A percentile compares a stretch with the other conserved stretches of the same genome.
Evolutionary conservation across 2,329 filamentous ascomycete genomes (phyloP).

Genomic region (Colletotrichum musae): DNA sequence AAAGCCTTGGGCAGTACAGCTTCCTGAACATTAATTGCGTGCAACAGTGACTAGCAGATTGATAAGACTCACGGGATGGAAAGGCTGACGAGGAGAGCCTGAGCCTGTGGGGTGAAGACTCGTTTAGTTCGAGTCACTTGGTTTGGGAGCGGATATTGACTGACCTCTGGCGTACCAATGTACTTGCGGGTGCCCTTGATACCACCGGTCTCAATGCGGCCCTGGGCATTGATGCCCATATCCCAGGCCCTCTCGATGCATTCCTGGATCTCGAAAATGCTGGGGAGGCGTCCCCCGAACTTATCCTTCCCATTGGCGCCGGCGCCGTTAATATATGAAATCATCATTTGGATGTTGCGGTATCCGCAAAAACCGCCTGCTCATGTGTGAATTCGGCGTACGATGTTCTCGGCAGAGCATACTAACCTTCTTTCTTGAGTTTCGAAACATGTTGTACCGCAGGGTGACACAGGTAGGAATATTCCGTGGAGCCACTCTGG

Average conservation of each 20-base stretch:
- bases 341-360: slow-evolving; percentile 92
- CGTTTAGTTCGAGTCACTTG: not conserved
- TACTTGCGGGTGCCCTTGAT: slow-evolving; percentile 93
- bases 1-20: slow-evolving; percentile 75
- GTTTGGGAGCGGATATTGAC: slow-evolving; percentile 21
- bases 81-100: slow-evolving; percentile 81
- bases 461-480: slow-evolving; percentile 85
- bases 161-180: slow-evolving; percentile 91
- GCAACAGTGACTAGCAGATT: not conserved
- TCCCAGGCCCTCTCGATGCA: slow-evolving; percentile 93
- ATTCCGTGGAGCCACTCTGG: slow-evolving; percentile 74
- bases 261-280: slow-evolving; percentile 87
- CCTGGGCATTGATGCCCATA: slow-evolving; percentile 81
- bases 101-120: slow-evolving; percentile 68
- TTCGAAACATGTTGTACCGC: slow-evolving; percentile 86
- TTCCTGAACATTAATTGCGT: slow-evolving; percentile 45
- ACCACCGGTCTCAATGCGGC: slow-evolving; percentile 86
- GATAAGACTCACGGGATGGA: slow-evolving; percentile 71
- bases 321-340: slow-evolving; percentile 80
- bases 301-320: slow-evolving; percentile 69
- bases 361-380: slow-evolving; percentile 93
- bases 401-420: not conserved
- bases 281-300: slow-evolving; percentile 76
- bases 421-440: slow-evolving; percentile 77
- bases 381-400: not conserved